These are phyloP conservation scores for Fusarium secorum DNA, from an alignment of 2,329 filamentous ascomycete species.

Conservation along the genomic window DNA sequence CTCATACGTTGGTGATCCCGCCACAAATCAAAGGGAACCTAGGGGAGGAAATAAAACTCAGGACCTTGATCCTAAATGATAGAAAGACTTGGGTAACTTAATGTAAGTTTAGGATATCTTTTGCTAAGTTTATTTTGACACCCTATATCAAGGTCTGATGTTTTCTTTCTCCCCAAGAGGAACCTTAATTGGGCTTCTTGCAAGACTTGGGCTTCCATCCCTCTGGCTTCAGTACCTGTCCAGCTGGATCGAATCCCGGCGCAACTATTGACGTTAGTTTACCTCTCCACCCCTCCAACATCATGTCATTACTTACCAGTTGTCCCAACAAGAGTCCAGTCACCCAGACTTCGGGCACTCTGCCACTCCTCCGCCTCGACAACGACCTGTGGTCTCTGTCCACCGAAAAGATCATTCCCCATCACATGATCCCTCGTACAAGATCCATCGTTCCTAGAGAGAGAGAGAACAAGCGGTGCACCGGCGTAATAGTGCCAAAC, in stretches of 20 bases:
- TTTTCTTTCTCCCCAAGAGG: too few relatives aligned
- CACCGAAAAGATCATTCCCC: conserved; percentile 2
- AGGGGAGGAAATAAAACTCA: too few relatives aligned
- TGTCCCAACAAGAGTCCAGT: conserved; percentile 28
- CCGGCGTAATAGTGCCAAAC: conserved; percentile 64
- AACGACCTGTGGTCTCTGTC: conserved; percentile 20
- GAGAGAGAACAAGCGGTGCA: conserved; percentile 55
- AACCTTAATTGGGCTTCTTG: not conserved
- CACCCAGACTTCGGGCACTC: conserved; percentile 5
- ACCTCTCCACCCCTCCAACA: accelerated
- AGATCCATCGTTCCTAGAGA: conserved; percentile 54
- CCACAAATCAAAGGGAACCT: too few relatives aligned
- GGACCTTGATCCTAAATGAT: too few relatives aligned
- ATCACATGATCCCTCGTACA: conserved; percentile 15
- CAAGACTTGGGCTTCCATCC: conserved; percentile 23
- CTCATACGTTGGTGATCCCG: accelerated
- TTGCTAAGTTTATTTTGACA: too few relatives aligned
- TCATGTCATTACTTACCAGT: not conserved
- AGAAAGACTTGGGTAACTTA: too few relatives aligned
- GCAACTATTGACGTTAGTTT: conserved; percentile 10
- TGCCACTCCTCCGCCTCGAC: conserved; percentile 17
- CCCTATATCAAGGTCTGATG: too few relatives aligned
- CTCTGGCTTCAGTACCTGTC: conserved; percentile 10
- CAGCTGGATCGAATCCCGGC: conserved; percentile 10
- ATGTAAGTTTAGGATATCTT: too few relatives aligned